phyloP scores from a whole-genome alignment of 805 yeast genomes.

The Candida parachauliodes region DNA sequence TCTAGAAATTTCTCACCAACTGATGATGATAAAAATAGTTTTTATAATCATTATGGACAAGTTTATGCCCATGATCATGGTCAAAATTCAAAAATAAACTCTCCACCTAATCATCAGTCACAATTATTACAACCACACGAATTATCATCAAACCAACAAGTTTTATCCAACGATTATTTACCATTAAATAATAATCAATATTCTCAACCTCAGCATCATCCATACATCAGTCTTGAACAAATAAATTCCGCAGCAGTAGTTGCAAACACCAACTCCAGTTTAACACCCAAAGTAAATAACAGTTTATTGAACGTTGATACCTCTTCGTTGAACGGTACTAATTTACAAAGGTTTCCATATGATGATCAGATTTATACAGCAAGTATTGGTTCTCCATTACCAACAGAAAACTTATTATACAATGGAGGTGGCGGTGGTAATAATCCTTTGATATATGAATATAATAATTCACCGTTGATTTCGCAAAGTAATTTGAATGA shows the following conservation, averaged over 20 bases:
- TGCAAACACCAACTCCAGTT: constrained; percentile 4
- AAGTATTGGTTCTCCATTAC: constrained; percentile 9
- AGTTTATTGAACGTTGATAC: background rate
- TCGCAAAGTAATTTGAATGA: constrained; percentile 7
- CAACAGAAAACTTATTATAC: constrained; percentile 2
- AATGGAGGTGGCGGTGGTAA: constrained; percentile 5
- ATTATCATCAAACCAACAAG: background rate
- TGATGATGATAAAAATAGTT: constrained; percentile 4
- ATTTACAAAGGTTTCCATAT: constrained; percentile 16
- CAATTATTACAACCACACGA: background rate
- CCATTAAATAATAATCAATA: background rate
- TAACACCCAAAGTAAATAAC: constrained; percentile 7
- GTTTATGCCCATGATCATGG: constrained; percentile 12
- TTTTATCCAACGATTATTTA: constrained; percentile 6
- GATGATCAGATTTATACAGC: constrained; percentile 16
- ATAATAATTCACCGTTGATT: constrained; percentile 8
- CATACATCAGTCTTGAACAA: constrained; percentile 11
- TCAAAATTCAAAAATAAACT: background rate
- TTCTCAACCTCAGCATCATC: constrained; percentile 9
- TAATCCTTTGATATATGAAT: constrained; percentile 8
- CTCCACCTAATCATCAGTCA: background rate
- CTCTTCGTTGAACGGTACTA: background rate
- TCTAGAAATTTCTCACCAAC: constrained; percentile 14
- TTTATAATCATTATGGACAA: constrained; percentile 14
- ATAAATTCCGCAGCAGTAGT: constrained; percentile 10